phyloP scores from a whole-genome alignment of 768 basidiomycete genomes.

The Kwoniella shandongensis region DNA sequence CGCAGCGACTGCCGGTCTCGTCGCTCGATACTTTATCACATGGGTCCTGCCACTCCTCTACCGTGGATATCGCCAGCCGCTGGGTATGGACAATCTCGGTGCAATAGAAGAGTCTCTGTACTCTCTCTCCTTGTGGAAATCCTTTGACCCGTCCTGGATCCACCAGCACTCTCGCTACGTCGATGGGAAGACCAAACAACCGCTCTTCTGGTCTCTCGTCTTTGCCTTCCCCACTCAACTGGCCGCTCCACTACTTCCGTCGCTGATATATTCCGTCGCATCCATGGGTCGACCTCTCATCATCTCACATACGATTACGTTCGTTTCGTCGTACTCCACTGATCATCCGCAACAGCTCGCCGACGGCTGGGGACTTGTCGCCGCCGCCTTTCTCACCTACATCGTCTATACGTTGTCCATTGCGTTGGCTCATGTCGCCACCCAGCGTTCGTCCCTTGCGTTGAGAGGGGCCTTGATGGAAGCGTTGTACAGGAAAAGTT shows the following conservation, averaged over 20 bases:
- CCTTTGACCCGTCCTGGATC: slow-evolving; percentile 13
- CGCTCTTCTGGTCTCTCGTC: slow-evolving; percentile 12
- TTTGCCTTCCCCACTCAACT: slow-evolving; percentile 2
- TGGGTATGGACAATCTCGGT: slow-evolving; percentile 17
- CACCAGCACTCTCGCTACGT: neutral
- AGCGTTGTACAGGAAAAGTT: slow-evolving; percentile 22
- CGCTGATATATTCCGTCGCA: slow-evolving; percentile 6
- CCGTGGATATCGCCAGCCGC: slow-evolving; percentile 17
- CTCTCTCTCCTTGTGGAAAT: slow-evolving; percentile 8
- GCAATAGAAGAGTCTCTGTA: slow-evolving; percentile 16
- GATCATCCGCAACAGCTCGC: slow-evolving; percentile 6
- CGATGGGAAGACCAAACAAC: slow-evolving; percentile 13
- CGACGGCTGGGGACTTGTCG: slow-evolving; percentile 29
- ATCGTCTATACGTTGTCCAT: slow-evolving; percentile 13
- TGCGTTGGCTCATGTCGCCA: slow-evolving; percentile 14
- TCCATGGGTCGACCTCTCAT: slow-evolving; percentile 21
- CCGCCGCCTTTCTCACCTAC: slow-evolving; percentile 17
- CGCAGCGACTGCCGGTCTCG: slow-evolving; percentile 16
- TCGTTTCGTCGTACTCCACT: slow-evolving; percentile 18
- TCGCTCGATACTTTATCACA: slow-evolving; percentile 15
- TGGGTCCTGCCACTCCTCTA: slow-evolving; percentile 20
- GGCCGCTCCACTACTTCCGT: slow-evolving; percentile 17
- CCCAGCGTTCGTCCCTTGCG: slow-evolving; percentile 13
- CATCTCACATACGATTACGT: slow-evolving; percentile 14
- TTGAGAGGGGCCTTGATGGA: slow-evolving; percentile 26